Evolutionary conservation across 176 grass and related monocot genomes (phyloP).

Genomic region (Ananas comosus): DNA sequence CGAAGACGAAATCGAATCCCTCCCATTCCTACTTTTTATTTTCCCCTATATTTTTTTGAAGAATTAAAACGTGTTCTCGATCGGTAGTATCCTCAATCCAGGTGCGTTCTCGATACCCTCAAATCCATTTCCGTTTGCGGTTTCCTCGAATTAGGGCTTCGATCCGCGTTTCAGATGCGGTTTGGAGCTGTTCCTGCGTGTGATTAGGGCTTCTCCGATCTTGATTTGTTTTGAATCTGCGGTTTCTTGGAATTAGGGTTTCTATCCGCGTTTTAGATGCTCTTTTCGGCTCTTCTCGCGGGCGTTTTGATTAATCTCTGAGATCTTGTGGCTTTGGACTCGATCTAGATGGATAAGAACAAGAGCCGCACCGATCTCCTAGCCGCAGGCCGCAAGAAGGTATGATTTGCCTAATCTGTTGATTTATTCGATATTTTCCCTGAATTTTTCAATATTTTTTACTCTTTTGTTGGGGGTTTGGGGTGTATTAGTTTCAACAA

Average conservation of each 20-base stretch:
- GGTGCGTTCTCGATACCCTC: not conserved
- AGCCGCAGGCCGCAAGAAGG: slow-evolving; percentile 86
- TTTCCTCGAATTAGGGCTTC: no score
- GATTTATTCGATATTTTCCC: not conserved
- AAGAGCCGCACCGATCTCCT: slow-evolving; percentile 71
- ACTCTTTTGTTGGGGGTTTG: slow-evolving; percentile 14
- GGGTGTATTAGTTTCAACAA: slow-evolving; percentile 57
- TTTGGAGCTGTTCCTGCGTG: no score
- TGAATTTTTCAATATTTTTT: slow-evolving; percentile 2
- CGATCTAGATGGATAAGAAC: slow-evolving; percentile 35
- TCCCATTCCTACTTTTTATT: no score
- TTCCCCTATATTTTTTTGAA: no score
- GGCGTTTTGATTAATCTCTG: not conserved
- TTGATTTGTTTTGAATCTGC: no score
- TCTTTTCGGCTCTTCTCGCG: not conserved
- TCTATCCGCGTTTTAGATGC: not conserved
- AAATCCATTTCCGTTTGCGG: no score
- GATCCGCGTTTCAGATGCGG: no score
- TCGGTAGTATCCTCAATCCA: not conserved
- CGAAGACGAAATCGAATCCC: not conserved
- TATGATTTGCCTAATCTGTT: not conserved
- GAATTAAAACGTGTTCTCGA: not conserved
- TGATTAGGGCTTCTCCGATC: no score
- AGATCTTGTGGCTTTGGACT: slow-evolving; percentile 13
- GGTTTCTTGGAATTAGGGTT: not conserved